Evolutionary conservation across 108 stramenopile genomes (phyloP).

Genomic region (Bacterosira constricta): DNA sequence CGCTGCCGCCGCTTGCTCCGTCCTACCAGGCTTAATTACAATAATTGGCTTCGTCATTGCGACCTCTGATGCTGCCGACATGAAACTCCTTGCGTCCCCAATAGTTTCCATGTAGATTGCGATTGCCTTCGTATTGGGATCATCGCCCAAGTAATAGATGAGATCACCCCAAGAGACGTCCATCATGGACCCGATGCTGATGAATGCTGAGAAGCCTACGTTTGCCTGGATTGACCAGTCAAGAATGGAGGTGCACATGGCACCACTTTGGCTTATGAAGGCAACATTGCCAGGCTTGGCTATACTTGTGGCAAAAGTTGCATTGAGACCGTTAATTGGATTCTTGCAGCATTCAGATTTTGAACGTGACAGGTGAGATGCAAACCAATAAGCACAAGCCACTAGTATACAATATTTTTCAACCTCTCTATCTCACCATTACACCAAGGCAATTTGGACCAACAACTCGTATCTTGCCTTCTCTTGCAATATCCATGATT

Average conservation of each 20-base stretch:
- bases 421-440: conserved; percentile 28
- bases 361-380: background rate
- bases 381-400: background rate
- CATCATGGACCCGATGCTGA: conserved; percentile 36
- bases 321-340: conserved; percentile 37
- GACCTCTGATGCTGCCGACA: conserved; percentile 42
- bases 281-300: conserved; percentile 40
- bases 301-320: conserved; percentile 32
- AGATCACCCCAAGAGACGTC: conserved; percentile 45
- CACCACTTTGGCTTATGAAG: conserved; percentile 29
- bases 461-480: conserved; percentile 36
- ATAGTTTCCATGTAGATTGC: conserved; percentile 49
- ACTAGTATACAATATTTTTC: background rate
- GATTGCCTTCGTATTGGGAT: conserved; percentile 45
- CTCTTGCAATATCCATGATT: conserved; percentile 34
- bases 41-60: conserved; percentile 49
- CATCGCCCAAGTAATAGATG: conserved; percentile 41
- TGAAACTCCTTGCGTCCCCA: conserved; percentile 44
- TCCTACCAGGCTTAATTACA: conserved; percentile 42
- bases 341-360: conserved; percentile 19
- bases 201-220: conserved; percentile 38
- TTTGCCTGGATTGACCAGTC: conserved; percentile 41
- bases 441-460: conserved; percentile 53
- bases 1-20: conserved; percentile 31
- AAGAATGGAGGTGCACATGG: conserved; percentile 46